Percentiles rank a stretch among this genome's conserved stretches.
Evolutionary conservation across 768 basidiomycete genomes (phyloP).

Genomic region (Amanita pseudoporphyria): DNA sequence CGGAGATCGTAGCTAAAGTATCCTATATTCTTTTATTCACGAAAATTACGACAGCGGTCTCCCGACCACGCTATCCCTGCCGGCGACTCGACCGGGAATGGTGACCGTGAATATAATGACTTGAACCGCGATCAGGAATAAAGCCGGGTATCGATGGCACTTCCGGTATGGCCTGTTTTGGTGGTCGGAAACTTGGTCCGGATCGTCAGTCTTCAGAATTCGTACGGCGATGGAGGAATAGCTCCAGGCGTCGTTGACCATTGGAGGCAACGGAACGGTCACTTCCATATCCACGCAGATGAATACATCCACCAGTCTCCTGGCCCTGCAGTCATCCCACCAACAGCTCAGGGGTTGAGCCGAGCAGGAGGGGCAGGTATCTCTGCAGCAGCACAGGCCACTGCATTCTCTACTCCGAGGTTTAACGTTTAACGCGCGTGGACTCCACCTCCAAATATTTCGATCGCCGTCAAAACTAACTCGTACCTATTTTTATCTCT

Average conservation of each 20-base stretch:
- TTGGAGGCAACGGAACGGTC: conserved; percentile 42
- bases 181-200: conserved; percentile 74
- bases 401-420: neutral
- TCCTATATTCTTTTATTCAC: conserved; percentile 21
- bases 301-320: conserved; percentile 42
- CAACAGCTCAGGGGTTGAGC: conserved; percentile 33
- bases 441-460: conserved; percentile 60
- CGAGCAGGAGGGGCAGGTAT: conserved; percentile 23
- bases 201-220: conserved; percentile 63
- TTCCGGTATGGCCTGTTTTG: conserved; percentile 22
- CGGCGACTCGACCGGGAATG: neutral
- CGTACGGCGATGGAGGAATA: conserved; percentile 19
- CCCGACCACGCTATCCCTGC: conserved; percentile 16
- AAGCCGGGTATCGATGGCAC: conserved; percentile 14
- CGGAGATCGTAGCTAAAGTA: conserved; percentile 11
- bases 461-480: conserved; percentile 46
- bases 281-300: conserved; percentile 19
- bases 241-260: conserved; percentile 23
- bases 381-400: conserved; percentile 9
- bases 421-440: conserved; percentile 56
- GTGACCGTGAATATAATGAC: conserved; percentile 11
- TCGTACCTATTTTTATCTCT: conserved; percentile 56
- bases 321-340: conserved; percentile 36
- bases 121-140: conserved; percentile 12
- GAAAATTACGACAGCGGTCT: conserved; percentile 29